Evolutionary conservation across 2,329 filamentous ascomycete genomes (phyloP), one percentile per base, ranked within the genome.

Genomic region (Xylaria sp.): DNA sequence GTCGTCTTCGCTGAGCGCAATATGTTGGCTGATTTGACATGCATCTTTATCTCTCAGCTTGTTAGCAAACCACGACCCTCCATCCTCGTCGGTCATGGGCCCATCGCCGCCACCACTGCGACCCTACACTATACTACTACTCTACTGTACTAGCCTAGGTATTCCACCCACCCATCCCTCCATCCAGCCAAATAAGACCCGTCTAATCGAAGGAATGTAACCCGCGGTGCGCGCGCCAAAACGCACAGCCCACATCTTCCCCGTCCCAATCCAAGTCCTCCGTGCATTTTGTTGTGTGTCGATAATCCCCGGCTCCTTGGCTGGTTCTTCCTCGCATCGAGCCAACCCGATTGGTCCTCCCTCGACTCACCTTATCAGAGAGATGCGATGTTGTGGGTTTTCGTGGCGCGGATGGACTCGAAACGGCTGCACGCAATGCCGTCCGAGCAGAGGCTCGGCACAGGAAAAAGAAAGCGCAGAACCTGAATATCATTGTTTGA

Each of bases 271-370:
- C 65, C 68, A 68, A 60, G 56, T 30, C 41, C 63, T 60, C 61
- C 59, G 48, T 68, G 68, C 68, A 68, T 68, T 58, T 60, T 57
- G 62, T 55, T 13, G 15, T 60, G 55, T 52, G 43, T 67, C 64
- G 55, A 63, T 65, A 43, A 61, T 59, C 60, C 65, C 66, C 60
- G 60, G 66, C 63, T 56, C n/a, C 52, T 53, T 66, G 56, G 57
- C 56, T 69, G 45, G 56, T 39, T 52, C 2, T 25, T 25, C 13
- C 53, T 43, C 36, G n/a, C 39, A 62, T 53, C 63, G 45, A 36
- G 63, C 46, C 20, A 69, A 75, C 72, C 74, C 74, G 74, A 75
- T 75, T 75, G 73, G 73, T 18, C 66, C 20, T 28, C 56, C 10
- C 23, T 62, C 58, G 66, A 63, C 63, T 70, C 74, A 72, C 69